Conservation (phyloP, 768 basidiomycete species). For the Strobilomyces echinocephalus region DNA sequence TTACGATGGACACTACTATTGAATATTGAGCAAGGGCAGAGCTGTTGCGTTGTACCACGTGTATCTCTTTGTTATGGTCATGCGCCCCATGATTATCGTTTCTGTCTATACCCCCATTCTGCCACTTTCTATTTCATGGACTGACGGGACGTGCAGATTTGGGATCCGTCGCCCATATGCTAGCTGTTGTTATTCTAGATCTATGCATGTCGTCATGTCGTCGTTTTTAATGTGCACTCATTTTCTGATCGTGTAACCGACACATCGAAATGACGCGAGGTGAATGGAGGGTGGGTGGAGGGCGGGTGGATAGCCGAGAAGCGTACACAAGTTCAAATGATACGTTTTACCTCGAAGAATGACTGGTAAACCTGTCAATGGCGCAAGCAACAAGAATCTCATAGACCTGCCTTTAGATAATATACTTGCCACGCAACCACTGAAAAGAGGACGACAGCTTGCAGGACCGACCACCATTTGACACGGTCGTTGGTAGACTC, state of each 20-base stretch:
- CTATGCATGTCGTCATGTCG: conserved; percentile 23
- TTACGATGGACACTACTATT: neutral
- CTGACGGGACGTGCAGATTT: conserved; percentile 2
- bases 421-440: conserved; percentile 98
- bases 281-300: neutral
- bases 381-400: neutral
- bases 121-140: conserved; percentile 7
- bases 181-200: conserved; percentile 26
- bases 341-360: conserved; percentile 89
- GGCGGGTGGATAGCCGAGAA: neutral
- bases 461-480: conserved; percentile 98
- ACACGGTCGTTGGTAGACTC: conserved; percentile 92
- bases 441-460: conserved; percentile 78
- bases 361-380: conserved; percentile 40
- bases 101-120: conserved; percentile 19
- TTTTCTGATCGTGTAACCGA: neutral
- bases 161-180: conserved; percentile 11
- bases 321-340: conserved; percentile 48
- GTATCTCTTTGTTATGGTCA: conserved; percentile 6
- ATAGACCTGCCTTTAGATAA: conserved; percentile 73
- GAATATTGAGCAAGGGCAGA: conserved; percentile 6
- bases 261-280: neutral
- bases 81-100: conserved; percentile 6
- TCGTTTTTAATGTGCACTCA: conserved; percentile 11
- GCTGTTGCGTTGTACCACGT: conserved; percentile 18